Evolutionary conservation across 2,329 filamentous ascomycete genomes (phyloP).

Genomic region (Ophiosphaerella narmari): DNA sequence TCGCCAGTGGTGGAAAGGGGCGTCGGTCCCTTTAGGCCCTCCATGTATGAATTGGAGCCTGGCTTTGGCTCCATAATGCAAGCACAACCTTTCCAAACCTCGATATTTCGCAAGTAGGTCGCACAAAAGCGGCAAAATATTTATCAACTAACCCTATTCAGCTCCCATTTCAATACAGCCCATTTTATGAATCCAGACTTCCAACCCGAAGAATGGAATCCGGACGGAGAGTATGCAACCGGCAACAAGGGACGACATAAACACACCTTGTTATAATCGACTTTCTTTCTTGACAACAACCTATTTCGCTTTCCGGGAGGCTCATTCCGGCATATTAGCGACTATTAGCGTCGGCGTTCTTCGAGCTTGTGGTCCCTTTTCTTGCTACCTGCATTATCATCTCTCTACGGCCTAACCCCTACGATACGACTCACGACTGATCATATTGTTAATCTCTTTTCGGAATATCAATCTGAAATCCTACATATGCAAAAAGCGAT

Average conservation of each 20-base stretch:
- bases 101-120: conserved; percentile 55
- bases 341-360: conserved; percentile 45
- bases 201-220: conserved; percentile 58
- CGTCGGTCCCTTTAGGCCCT: conserved; percentile 52
- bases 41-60: conserved; percentile 51
- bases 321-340: conserved; percentile 41
- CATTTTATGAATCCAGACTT: conserved; percentile 59
- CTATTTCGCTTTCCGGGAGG: conserved; percentile 31
- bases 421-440: conserved; percentile 41
- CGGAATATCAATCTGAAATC: conserved; percentile 31
- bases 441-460: conserved; percentile 43
- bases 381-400: conserved; percentile 38
- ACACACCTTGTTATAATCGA: conserved; percentile 38
- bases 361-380: conserved; percentile 35
- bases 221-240: conserved; percentile 52
- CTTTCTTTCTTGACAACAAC: conserved; percentile 17
- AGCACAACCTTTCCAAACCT: conserved; percentile 53
- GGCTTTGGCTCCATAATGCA: conserved; percentile 46
- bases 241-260: conserved; percentile 45
- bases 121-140: not conserved
- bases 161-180: conserved; percentile 57
- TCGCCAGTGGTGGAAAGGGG: conserved; percentile 35
- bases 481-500: conserved; percentile 38
- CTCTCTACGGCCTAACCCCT: conserved; percentile 32
- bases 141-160: conserved; percentile 28